Base-by-base conservation (phyloP, 2,329 filamentous ascomycete species). In the Aureobasidium melanogenum region DNA sequence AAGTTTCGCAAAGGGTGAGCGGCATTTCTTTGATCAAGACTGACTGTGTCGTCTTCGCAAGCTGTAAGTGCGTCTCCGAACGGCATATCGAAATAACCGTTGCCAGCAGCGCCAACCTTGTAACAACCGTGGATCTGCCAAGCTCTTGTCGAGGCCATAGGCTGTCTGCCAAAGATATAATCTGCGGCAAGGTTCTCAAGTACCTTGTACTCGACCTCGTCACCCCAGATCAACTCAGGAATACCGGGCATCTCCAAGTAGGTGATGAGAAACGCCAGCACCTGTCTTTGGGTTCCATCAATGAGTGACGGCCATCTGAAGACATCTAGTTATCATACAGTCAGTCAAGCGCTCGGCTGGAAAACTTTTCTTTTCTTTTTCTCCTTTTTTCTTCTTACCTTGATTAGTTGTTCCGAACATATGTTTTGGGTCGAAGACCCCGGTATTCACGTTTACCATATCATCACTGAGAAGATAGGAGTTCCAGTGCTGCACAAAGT, bases 91-190 rank as follows among this genome's bases (percentile, higher is more conserved):
- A 78, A 80, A 66, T 85, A 84, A 9, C 51, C 51, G 10, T 55
- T 55, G 63, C 85, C 81, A 1, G 77, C 77, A 38, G 80, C 80
- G 19, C 77, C 76, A 3, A 86, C 75, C 15, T 74, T 73, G 71
- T 86, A 87, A 68, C 84, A 88, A 3, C 84, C 85, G 65, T 88
- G 84, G 32, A 79, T 77, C 65, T 84, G 82, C 84, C 84, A 88
- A 2, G 84, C 84, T 2, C 79, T 79, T 1, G 82, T 76, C 4
- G 83, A 78, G 6, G 82, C 80, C 79, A 88, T 86, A 1, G 84
- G 74, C 68, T 84, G 82, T 65, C 84, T 80, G 26, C 84, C 84
- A 67, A 83, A 88, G 36, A 87, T 79, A 67, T 87, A 88, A 15
- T 55, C 86, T 61, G 75, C 74, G 3, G 84, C 84, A 0, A 84